Base-by-base conservation (phyloP, 2,329 filamentous ascomycete species). In the Seiridium cupressi region DNA sequence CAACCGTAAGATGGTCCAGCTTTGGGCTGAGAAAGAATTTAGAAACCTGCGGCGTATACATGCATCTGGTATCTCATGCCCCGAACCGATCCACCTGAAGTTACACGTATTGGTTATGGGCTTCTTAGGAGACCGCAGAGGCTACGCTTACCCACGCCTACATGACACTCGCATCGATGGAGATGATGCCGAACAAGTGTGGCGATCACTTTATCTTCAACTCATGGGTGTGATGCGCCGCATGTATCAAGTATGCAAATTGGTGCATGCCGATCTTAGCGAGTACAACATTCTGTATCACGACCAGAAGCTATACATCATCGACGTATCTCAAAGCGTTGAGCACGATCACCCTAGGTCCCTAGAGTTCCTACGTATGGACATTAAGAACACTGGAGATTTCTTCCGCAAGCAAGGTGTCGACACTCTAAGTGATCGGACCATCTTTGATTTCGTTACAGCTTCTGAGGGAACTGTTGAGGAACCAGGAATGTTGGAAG, bases 11-110 rank as follows among this genome's bases (percentile, higher is more conserved):
- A 98, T 98, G 94, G 94, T 99, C 66, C 96, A 97, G 76, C 82
- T 97, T 32, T 99, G 95, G 95, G 96, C 96, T 0, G 94, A 99
- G 78, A 99, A 99, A 78, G 95, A 99, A 77, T 96, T 96, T 79
- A 87, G 95, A 47, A 99, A 99, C 76, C 77, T 99, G 70, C 89
- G 92, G 66, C 85, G 95, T 59, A 89, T 99, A 63, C 81, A 96
- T 74, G 80, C 86, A 5, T 90, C 93, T 6, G 92, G 91, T 6
- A 97, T 99, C 58, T 90, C 93, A 5, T 96, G 91, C 66, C 95
- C 95, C 0, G 92, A 97, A 72, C 93, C 95, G 3, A 81, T 98
- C 62, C 89, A 89, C 68, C 86, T 99, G 55, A 93, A 94, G 70
- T 84, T 94, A n/a, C 93, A 99, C 70, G 94, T 99, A 4, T 83